Base-by-base conservation (phyloP, 163 green algal species). In the Scenedesmus sp. region DNA sequence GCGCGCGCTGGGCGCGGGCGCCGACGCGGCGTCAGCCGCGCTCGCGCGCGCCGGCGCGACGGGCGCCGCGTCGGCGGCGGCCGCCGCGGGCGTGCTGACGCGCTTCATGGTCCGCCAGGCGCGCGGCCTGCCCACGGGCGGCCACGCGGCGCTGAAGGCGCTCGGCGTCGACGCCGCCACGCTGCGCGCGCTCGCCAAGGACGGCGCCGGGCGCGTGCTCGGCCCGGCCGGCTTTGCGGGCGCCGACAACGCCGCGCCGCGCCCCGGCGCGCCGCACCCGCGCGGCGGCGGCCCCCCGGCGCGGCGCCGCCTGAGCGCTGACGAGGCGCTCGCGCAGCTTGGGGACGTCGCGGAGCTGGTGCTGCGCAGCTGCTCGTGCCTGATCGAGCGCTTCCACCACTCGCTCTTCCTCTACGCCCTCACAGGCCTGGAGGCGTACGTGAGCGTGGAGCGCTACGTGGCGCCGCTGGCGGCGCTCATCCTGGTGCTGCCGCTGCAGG, bases 341-440 rank as follows among this genome's bases (percentile, higher is more conserved):
- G 64, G 63, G 29, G 66, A 87, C 24, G 77, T 81, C 1, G 47
- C 90, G 44, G 92, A 96, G 83, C 69, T 91, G 44, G 50, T 80
- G 3, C 45, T 96, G 60, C 84, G 92, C 31, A 91, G 78, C 58
- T 87, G 89, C 26, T 97, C 91, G 81, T 94, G 92, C 75, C 79
- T 97, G 54, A 75, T 91, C 28, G 93, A 97, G 85, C 84, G 86
- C 18, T 87, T 97, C 57, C 91, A 97, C 78, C 93, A 97, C 86
- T 92, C 86, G 51, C 89, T 87, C 65, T 91, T 91, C 34, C 85
- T 96, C 31, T 97, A 96, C 58, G 36, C 90, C 31, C 76, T 92
- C 64, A 84, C 90, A 0, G 67, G 63, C 24, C 58, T 77, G 17
- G 63, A 88, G 39, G 71, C 73, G 14, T 94, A 91, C 67, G 76